Conservation (phyloP, 2,329 filamentous ascomycete species). For the Coniochaeta prunicola region DNA sequence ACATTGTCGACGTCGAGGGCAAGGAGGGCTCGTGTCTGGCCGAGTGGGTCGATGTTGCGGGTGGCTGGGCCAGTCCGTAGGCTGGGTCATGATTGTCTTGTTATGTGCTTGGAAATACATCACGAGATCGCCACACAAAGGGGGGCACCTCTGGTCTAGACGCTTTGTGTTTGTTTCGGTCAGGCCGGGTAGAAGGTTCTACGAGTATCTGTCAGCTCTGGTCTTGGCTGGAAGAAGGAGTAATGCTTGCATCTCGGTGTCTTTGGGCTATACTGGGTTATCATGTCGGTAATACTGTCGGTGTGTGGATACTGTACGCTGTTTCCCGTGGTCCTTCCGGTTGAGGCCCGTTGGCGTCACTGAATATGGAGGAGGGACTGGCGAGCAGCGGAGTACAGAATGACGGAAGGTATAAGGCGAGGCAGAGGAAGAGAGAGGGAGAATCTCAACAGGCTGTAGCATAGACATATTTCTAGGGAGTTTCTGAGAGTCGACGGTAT, state of each 20-base stretch:
- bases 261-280: neutral
- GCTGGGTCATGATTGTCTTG: neutral
- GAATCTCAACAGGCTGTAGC: neutral
- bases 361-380: neutral
- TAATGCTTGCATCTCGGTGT: neutral
- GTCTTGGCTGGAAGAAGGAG: neutral
- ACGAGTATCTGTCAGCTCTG: neutral
- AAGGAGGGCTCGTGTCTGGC: conserved; percentile 92
- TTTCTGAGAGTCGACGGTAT: neutral
- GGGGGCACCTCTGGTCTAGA: neutral
- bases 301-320: no score
- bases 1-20: conserved; percentile 95
- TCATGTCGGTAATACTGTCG: neutral
- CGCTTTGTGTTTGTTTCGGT: neutral
- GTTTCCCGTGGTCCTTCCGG: no score
- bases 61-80: conserved; percentile 67
- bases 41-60: conserved; percentile 96
- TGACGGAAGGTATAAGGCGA: neutral
- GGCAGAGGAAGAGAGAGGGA: neutral
- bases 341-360: neutral
- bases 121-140: neutral
- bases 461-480: neutral
- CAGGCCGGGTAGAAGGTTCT: neutral
- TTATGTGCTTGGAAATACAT: neutral
- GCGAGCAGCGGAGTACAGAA: neutral